phyloP scores from a whole-genome alignment of 352 stramenopile genomes.

The Phytophthora megakarya region DNA sequence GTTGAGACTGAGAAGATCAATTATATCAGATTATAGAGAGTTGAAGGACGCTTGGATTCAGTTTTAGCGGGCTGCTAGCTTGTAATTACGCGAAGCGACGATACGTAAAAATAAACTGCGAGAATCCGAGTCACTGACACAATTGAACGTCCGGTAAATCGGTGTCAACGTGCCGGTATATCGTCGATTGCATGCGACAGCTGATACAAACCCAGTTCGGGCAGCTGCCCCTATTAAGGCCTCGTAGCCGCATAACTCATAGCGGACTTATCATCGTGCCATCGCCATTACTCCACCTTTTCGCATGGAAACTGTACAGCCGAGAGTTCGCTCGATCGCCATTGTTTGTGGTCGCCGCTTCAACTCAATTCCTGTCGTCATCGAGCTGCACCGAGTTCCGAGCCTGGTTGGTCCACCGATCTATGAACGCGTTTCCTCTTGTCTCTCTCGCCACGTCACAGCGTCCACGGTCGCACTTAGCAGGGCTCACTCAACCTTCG shows the following conservation, averaged over 20 bases:
- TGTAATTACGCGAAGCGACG: conserved; percentile 35
- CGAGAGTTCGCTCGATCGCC: not conserved
- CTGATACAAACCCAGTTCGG: conserved; percentile 14
- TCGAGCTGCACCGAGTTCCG: not conserved
- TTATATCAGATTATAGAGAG: conserved; percentile 3
- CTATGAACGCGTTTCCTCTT: not conserved
- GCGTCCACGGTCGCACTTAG: conserved; percentile 21
- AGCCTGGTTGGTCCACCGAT: not conserved
- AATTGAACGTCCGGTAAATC: conserved; percentile 27
- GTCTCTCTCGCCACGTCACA: conserved; percentile 15
- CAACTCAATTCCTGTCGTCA: not conserved
- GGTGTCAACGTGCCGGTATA: not conserved
- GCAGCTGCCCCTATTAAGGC: conserved; percentile 3
- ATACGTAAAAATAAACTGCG: conserved; percentile 33
- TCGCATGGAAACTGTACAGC: conserved; percentile 7
- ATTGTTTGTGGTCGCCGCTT: not conserved
- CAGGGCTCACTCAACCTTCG: not conserved
- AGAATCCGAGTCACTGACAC: conserved; percentile 23
- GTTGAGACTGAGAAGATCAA: not conserved
- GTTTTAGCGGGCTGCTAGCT: not conserved
- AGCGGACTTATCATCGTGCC: conserved; percentile 1
- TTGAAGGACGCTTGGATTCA: not conserved
- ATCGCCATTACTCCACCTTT: not conserved
- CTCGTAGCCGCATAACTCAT: not conserved
- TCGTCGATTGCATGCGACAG: conserved; percentile 19